Conservation (phyloP, 176 grass and related monocot species). For the maize (Zea mays) region DNA sequence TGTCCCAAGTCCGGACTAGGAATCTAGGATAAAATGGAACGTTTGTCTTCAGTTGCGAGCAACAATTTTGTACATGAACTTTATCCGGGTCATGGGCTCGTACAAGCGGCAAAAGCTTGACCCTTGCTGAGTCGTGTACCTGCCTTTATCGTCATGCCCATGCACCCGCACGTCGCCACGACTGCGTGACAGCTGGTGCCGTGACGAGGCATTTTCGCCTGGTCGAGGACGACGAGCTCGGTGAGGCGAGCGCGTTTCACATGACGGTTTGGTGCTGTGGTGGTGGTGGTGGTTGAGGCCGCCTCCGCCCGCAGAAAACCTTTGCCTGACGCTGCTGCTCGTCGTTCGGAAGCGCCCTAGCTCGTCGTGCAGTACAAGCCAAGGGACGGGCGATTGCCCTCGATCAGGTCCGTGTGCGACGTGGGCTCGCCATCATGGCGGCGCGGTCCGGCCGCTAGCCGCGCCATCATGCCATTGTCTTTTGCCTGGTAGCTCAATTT, state of each 20-base stretch:
- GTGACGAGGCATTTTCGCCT: not conserved
- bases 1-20: not conserved
- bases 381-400: too few species aligned
- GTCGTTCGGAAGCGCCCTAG: too few species aligned
- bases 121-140: not conserved
- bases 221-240: not conserved
- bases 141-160: constrained; percentile 17
- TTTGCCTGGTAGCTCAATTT: too few species aligned
- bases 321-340: too few species aligned
- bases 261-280: not conserved
- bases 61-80: not conserved
- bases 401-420: too few species aligned
- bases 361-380: too few species aligned
- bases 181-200: constrained; percentile 42
- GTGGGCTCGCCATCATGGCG: too few species aligned
- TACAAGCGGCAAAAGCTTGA: not conserved
- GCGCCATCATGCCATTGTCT: too few species aligned
- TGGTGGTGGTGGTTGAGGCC: not conserved
- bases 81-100: not conserved
- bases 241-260: constrained; percentile 1
- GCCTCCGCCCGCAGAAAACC: too few species aligned
- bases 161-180: constrained; percentile 17
- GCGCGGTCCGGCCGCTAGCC: too few species aligned
- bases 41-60: not conserved
- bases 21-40: not conserved